Base-by-base conservation (phyloP, 768 basidiomycete species). In the Wakefieldia striispora region DNA sequence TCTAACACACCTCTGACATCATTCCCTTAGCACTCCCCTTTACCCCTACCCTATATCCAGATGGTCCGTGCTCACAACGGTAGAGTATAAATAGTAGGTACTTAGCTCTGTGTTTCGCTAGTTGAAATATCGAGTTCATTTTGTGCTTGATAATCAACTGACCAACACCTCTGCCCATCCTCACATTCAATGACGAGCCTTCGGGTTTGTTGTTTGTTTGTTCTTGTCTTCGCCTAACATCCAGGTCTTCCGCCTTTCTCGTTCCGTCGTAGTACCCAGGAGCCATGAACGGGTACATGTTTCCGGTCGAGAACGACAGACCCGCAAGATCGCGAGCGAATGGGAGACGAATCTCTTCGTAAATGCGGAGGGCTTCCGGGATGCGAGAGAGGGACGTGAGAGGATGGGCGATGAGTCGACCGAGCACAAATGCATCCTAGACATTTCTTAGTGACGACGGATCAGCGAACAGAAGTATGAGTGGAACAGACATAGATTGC, bases 251-350 rank as follows among this genome's bases (percentile, higher is more conserved):
- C 2, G 21, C 47, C 10, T 21, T 43, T 42, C 54, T 39, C 31
- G 42, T 42, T 20, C 67, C 67, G n/a, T 65, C 61, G 23, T 60
- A 68, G 34, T 45, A 57, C 13, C 51, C 63, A 6, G 23, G 23
- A 23, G 23, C 23, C 23, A 23, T 23, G 23, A 23, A 23, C 23
- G 23, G 23, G n/a, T n/a, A n/a, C 23, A 23, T 23, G 23, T 65
- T 56, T 34, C 56, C 65, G 4, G 43, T 52, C 12, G 45, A 52
- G 0, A 57, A 26, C 27, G 69, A 58, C 12, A 46, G 19, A 6
- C 49, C 43, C 8, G 59, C 58, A 23, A 69, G 14, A 0, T 43
- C 36, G 13, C 33, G 27, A 9, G 49, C 49, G n/a, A 57, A 45
- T 2, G 63, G 58, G 23, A 26, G 11, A 2, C 58, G 51, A 4